Conservation (phyloP, 345 rosid genomes). For the Zanthoxylum bungeanum region DNA sequence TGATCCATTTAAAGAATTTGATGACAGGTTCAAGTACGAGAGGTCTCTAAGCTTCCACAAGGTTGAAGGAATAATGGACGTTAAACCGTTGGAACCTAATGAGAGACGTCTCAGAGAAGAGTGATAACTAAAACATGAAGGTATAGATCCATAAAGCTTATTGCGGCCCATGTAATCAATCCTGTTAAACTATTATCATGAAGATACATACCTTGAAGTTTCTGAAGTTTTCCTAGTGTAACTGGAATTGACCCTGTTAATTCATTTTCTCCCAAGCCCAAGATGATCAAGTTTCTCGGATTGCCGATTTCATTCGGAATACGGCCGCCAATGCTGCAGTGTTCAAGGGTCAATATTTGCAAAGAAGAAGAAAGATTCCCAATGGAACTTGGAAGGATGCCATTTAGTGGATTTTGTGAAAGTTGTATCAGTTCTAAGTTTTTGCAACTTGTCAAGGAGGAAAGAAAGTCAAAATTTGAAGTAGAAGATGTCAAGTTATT, state of each 20-base stretch:
- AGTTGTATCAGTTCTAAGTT: background rate
- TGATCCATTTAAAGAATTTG: conserved; percentile 9
- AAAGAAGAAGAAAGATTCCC: background rate
- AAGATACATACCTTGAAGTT: conserved; percentile 9
- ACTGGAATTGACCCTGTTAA: conserved; percentile 13
- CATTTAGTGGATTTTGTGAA: background rate
- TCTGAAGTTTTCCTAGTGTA: conserved; percentile 8
- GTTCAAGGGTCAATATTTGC: too few relatives aligned
- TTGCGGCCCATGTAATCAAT: conserved; percentile 8
- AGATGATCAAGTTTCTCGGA: background rate
- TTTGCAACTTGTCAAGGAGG: conserved; percentile 5
- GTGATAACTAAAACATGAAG: conserved; percentile 4
- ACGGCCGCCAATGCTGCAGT: conserved; percentile 12
- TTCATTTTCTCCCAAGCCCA: conserved; percentile 4
- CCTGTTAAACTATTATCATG: background rate
- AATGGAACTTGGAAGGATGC: conserved; percentile 1
- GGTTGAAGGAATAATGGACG: conserved; percentile 9
- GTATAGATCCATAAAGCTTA: background rate
- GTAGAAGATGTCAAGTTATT: background rate
- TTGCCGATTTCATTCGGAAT: conserved; percentile 15
- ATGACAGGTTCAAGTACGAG: background rate
- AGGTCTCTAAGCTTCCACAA: conserved; percentile 7
- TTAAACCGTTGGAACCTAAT: background rate
- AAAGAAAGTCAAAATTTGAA: background rate
- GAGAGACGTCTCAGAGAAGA: conserved; percentile 1